Base-by-base conservation (phyloP, 768 basidiomycete genomes). In the Boletus pseudo-olivaceus region DNA sequence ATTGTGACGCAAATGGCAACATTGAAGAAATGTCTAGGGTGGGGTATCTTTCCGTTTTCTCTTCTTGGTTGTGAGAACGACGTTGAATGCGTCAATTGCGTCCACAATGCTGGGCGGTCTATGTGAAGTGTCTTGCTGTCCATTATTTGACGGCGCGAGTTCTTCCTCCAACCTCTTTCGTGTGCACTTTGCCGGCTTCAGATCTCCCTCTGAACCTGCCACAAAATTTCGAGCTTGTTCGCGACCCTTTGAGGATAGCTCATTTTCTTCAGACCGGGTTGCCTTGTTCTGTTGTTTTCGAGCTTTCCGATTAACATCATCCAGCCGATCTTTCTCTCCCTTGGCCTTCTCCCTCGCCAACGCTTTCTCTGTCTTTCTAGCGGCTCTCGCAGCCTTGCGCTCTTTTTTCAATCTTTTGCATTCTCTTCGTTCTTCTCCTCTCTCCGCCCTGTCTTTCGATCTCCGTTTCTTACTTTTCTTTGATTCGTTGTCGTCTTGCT, bases 341-440 rank as follows among this genome's bases (percentile, higher is more conserved):
- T 47, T 42, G n/a, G 15, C 12, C 42, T 45, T 46, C 14, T 46
- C 30, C 49, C 32, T 51, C 7, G 40, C 37, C 29, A 42, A 35
- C 7, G 47, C 20, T 19, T 57, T 62, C 30, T 37, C 45, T 14
- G 46, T 47, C 17, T 23, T 68, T 42, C 51, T 56, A 26, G 51
- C 53, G 3, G 57, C 61, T n/a, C 27, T 64, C 17, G 57, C 58
- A 14, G 57, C 55, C 39, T 30, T 61, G 48, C 54, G 60, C 33
- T 71, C 69, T 27, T 42, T 59, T 45, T 60, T 70, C 34, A 62
- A 9, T 38, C 59, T 54, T 40, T 67, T 70, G 20, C 58, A 62
- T 41, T 65, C 58, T 49, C 57, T 61, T 34, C 55, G 61, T 44
- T 58, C 56, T 37, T 61, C 67, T 33, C 33, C 55, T 1, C 61